Evolutionary conservation across 2,329 filamentous ascomycete genomes (phyloP), one percentile per base, ranked within the genome.

Genomic region (Talaromyces amestolkiae): DNA sequence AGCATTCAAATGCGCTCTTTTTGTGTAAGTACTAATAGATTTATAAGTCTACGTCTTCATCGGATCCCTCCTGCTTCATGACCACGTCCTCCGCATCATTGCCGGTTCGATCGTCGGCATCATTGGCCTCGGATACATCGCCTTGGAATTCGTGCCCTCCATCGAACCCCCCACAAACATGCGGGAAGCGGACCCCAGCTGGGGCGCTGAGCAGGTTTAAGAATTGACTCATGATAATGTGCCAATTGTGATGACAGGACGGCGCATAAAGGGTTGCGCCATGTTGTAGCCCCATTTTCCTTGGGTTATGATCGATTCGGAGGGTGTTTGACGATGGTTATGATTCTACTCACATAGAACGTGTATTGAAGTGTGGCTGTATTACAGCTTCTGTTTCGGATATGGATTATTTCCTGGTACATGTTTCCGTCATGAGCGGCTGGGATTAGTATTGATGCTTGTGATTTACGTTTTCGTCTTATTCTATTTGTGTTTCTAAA

Each of bases 31-130:
- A 33, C 64, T 63, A 39, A 66, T 15, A 27, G 5, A 10, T 43
- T 11, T 19, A 41, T 15, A 67, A 97, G 93, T 99, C 84, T 99
- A 99, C 86, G 86, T 98, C 80, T 98, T 99, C 80, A 84, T 97
- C 73, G 95, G 94, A 70, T 91, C 87, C 71, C 90, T 98, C 72
- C 86, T 97, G 65, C 86, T 97, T 65, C 88, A 91, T 71, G 79
- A 84, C 69, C 75, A 83, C 68, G 82, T 87, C 74, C 83, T 91
- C 72, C 89, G 88, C 75, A 88, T 89, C 75, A 87, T 96, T 65
- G 87, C 92, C 27, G 95, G 93, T 70, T 85, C 87, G 61, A 84
- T 96, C 71, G 85, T 98, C 70, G 92, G 89, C 61, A 72, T 95
- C 61, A 82, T 92, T 69, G 95, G 95, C 71, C 75, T 97, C 67